Base-by-base conservation (phyloP, 176 grass and related monocot genomes). In the Oryza meyeriana region DNA sequence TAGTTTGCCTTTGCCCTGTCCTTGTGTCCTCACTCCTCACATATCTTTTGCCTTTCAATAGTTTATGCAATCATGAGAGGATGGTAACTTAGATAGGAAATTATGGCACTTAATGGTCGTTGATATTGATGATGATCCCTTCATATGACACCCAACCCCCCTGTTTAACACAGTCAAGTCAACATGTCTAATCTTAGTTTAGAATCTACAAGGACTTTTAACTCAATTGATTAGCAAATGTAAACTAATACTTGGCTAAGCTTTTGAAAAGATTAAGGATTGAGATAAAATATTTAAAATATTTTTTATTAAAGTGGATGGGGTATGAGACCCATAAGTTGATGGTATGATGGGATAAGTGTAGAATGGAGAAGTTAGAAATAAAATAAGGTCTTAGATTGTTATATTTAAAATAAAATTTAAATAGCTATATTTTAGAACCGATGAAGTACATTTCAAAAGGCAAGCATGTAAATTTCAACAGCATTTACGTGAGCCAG, bases 141-240 rank as follows among this genome's bases (percentile, higher is more conserved):
- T 63, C 13, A 79, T 76, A 84, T 84, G 39, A 64, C 81, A 81
- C 70, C 35, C 6, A n/a, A n/a, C 69, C 24, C 79, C 29, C 76
- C 13, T 1, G 50, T 55, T 22, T 55, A 9, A n/a, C 40, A 55
- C 17, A 52, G 48, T 52, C 16, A 20, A 17, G 34, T 68, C 75
- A 79, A 24, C 75, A 68, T 66, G 75, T 44, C 69, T 77, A 71
- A 71, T 71, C 65, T 81, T 33, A 11, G 66, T 5, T 36, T 35
- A 71, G 62, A 64, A 69, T 77, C 73, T 66, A 58, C 52, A 58
- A 58, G 22, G 64, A 67, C 26, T 25, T 61, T 29, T 28, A 66
- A 58, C 48, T 30, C 58, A 26, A 52, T 79, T 34, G 24, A 14
- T 26, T 58, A 33, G 41, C 13, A 52, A 52, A 33, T 40, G 64